These are phyloP conservation scores for Cyberlindnera xishuangbannaensis DNA, from an alignment of 805 yeast genomes.

Conservation along the genomic window DNA sequence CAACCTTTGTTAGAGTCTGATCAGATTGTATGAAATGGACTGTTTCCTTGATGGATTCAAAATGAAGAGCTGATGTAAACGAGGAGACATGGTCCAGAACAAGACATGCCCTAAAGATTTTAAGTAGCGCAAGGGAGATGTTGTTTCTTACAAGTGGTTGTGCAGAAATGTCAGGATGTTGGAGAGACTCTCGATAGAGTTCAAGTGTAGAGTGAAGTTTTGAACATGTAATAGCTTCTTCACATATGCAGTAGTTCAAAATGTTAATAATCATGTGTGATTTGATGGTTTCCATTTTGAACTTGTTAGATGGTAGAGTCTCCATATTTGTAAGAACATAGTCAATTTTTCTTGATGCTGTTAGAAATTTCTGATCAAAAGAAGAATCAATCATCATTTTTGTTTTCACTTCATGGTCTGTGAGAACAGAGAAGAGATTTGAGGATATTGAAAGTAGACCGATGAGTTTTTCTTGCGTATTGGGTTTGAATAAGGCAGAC, in stretches of 20 bases:
- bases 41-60: conserved; percentile 4
- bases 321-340: conserved; percentile 9
- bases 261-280: conserved; percentile 19
- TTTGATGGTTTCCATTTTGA: conserved; percentile 15
- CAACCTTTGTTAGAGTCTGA: conserved; percentile 9
- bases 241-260: conserved; percentile 14
- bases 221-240: conserved; percentile 11
- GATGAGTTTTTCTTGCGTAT: conserved; percentile 9
- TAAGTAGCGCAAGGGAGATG: conserved; percentile 8
- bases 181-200: conserved; percentile 8
- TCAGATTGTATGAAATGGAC: conserved; percentile 1
- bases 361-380: conserved; percentile 20
- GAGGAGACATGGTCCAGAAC: not conserved
- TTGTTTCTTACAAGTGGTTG: conserved; percentile 11
- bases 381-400: conserved; percentile 19
- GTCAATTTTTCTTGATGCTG: conserved; percentile 21
- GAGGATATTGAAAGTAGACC: conserved; percentile 12
- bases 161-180: conserved; percentile 1
- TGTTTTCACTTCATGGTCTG: conserved; percentile 18
- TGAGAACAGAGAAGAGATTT: conserved; percentile 20
- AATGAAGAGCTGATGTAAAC: conserved; percentile 9
- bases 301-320: not conserved
- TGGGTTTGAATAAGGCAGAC: conserved; percentile 13
- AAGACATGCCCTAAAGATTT: conserved; percentile 5
- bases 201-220: conserved; percentile 13